phyloP scores from a whole-genome alignment of 805 yeast genomes.

The Komagataella mondaviorum region DNA sequence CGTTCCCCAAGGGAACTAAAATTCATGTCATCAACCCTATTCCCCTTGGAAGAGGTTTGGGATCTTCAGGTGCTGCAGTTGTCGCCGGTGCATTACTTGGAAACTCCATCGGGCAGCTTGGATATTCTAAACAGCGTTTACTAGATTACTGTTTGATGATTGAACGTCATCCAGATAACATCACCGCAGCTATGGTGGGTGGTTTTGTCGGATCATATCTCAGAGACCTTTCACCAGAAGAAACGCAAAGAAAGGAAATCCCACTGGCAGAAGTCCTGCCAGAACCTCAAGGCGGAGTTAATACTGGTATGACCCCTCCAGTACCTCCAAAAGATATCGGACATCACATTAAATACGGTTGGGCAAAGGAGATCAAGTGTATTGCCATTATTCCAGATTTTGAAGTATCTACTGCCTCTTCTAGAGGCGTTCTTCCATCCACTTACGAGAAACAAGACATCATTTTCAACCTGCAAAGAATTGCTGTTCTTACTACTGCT shows the following conservation, averaged over 20 bases:
- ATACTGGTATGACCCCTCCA: conserved; percentile 59
- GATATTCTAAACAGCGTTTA: conserved; percentile 66
- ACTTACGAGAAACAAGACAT: conserved; percentile 70
- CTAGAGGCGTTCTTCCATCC: conserved; percentile 81
- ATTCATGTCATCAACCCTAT: conserved; percentile 81
- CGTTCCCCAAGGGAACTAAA: conserved; percentile 76
- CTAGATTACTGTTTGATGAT: conserved; percentile 93
- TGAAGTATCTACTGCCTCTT: conserved; percentile 85
- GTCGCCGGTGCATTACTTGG: conserved; percentile 94
- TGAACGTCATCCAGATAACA: conserved; percentile 97
- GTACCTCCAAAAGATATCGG: conserved; percentile 81
- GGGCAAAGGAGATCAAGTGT: conserved; percentile 76
- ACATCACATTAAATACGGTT: conserved; percentile 73
- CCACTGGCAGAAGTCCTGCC: conserved; percentile 82
- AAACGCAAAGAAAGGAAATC: conserved; percentile 61
- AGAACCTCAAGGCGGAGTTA: conserved; percentile 55
- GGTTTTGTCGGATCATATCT: conserved; percentile 95
- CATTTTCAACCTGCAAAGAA: conserved; percentile 84
- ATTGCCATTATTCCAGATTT: conserved; percentile 88
- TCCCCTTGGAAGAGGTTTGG: conserved; percentile 93
- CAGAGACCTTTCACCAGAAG: conserved; percentile 63
- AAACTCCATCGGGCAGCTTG: conserved; percentile 66
- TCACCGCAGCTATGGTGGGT: conserved; percentile 98
- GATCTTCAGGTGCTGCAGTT: conserved; percentile 97
- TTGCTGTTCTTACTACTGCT: conserved; percentile 87